These are phyloP conservation scores for Xylaria curta DNA, from an alignment of 495 filamentous ascomycete genomes.

Conservation along the genomic window DNA sequence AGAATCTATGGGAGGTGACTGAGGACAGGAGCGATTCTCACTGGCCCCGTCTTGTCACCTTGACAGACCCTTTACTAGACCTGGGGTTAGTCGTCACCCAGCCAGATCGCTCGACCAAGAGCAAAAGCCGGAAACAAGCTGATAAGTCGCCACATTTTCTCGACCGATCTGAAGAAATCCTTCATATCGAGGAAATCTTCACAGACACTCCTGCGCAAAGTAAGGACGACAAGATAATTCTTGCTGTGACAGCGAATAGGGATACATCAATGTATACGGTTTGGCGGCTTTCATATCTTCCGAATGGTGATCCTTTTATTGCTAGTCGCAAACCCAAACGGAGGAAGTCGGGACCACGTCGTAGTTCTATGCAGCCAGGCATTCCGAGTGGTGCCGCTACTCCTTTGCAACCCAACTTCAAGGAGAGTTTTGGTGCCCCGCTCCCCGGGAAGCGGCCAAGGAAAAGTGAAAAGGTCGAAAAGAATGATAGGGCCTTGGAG, in stretches of 20 bases:
- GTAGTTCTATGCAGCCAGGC: constrained; percentile 85
- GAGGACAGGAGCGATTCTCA: constrained; percentile 58
- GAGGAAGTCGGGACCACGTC: constrained; percentile 65
- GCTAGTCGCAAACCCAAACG: constrained; percentile 55
- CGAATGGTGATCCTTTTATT: constrained; percentile 62
- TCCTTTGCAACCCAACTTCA: constrained; percentile 63
- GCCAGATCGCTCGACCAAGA: constrained; percentile 38
- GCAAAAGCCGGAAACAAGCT: constrained; percentile 31
- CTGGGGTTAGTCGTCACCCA: constrained; percentile 79
- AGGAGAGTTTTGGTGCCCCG: constrained; percentile 57
- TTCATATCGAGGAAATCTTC: constrained; percentile 66
- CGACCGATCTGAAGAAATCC: constrained; percentile 74
- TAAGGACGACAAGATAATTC: constrained; percentile 59
- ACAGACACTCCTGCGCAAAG: constrained; percentile 23
- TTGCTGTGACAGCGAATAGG: constrained; percentile 83
- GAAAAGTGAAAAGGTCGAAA: constrained; percentile 49
- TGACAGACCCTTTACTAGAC: constrained; percentile 87
- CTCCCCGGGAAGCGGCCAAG: constrained; percentile 52
- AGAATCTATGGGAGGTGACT: constrained; percentile 56
- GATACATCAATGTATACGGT: constrained; percentile 75
- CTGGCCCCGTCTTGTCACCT: constrained; percentile 79
- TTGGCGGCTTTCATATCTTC: constrained; percentile 76
- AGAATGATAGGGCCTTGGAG: constrained; percentile 64
- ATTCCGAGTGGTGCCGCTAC: constrained; percentile 81
- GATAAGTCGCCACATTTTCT: constrained; percentile 50